phyloP scores from a whole-genome alignment of 164 flowering plant genomes.

The Aristolochia contorta region DNA sequence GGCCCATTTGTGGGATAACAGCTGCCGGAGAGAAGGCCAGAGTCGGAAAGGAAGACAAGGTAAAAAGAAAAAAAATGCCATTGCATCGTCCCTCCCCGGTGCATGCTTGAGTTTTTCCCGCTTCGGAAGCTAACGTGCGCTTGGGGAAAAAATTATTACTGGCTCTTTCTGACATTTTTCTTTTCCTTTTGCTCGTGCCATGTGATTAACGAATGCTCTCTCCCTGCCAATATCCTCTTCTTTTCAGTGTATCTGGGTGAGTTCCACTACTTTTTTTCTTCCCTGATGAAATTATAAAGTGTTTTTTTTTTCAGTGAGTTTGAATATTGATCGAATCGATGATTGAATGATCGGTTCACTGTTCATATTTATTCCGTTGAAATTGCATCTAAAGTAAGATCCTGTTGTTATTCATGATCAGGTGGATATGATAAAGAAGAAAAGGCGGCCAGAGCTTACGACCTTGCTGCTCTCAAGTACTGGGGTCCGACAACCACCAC shows the following conservation, averaged over 20 bases:
- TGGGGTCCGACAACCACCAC: conserved; percentile 88
- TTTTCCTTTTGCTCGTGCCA: conserved; percentile 3
- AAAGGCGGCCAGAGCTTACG: conserved; percentile 87
- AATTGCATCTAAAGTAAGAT: neutral
- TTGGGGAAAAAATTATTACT: too few species aligned
- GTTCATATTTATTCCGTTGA: neutral
- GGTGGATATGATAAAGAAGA: conserved; percentile 96
- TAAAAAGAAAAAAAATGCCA: conserved; percentile 6
- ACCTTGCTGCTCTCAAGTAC: conserved; percentile 87
- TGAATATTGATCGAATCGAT: neutral
- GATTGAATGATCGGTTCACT: neutral
- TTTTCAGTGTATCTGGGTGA: conserved; percentile 82
- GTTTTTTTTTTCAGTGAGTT: neutral
- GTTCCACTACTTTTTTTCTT: conserved; percentile 12
- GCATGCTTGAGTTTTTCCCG: too few species aligned
- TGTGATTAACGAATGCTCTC: conserved; percentile 27
- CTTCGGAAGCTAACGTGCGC: too few species aligned
- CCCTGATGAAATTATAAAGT: neutral
- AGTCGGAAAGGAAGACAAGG: conserved; percentile 87
- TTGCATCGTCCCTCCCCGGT: too few species aligned
- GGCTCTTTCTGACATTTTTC: neutral
- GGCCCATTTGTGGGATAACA: conserved; percentile 90
- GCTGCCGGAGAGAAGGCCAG: conserved; percentile 87
- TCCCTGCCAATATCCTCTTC: conserved; percentile 16
- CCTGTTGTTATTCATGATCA: conserved; percentile 6